phyloP scores from a whole-genome alignment of 2,329 filamentous ascomycete genomes.

The Ambrosiella xylebori region DNA sequence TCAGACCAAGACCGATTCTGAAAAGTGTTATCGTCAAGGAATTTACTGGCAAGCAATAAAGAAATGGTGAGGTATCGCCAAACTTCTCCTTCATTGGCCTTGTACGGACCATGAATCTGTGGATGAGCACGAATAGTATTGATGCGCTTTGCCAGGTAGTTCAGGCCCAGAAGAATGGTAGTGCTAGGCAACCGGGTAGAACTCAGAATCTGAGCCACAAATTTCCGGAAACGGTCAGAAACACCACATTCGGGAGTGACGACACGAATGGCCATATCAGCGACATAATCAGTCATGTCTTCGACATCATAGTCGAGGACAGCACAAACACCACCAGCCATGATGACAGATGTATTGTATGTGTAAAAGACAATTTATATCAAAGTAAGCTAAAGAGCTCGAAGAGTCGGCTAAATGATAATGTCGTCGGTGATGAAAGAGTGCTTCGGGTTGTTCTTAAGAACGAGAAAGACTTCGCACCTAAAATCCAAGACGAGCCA shows the following conservation, averaged over 20 bases:
- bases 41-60: constrained; percentile 81
- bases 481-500: constrained; percentile 5
- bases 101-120: constrained; percentile 31
- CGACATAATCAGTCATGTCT: constrained; percentile 86
- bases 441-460: no score
- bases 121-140: constrained; percentile 43
- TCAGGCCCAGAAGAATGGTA: constrained; percentile 77
- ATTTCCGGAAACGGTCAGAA: constrained; percentile 69
- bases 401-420: no score
- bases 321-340: constrained; percentile 73
- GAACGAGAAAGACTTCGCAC: neutral
- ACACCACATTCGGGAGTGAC: constrained; percentile 36
- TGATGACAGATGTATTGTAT: constrained; percentile 16
- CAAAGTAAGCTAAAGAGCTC: no score
- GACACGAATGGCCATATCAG: constrained; percentile 59
- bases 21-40: constrained; percentile 91
- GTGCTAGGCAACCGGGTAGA: constrained; percentile 81
- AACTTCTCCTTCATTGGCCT: constrained; percentile 50
- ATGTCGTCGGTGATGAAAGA: neutral
- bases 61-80: constrained; percentile 79
- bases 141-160: constrained; percentile 73
- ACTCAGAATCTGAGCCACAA: constrained; percentile 76
- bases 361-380: neutral
- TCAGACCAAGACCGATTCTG: constrained; percentile 95
- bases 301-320: constrained; percentile 96